Evolutionary conservation across 2,329 filamentous ascomycete genomes (phyloP), one percentile per base, ranked within the genome.

Genomic region (Penicillium sp.): DNA sequence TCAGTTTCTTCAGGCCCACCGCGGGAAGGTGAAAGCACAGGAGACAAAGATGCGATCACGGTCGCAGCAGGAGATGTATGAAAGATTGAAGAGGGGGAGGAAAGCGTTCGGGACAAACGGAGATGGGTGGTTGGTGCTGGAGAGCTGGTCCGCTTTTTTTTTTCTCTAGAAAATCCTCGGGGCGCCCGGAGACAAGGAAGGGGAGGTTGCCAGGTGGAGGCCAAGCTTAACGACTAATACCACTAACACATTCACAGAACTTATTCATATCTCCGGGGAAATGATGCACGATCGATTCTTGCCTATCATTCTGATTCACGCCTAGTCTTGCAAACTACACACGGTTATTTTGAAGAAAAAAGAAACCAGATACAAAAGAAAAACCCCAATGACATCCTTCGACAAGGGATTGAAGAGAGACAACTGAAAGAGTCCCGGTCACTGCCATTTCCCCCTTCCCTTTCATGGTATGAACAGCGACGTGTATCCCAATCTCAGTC

Each of bases 121-220:
- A 5, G 27, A 26, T 36, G 37, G 26, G 18, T 12, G n/a, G 29
- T 43, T 37, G 18, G 41, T 35, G 13, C 38, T 8, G 11, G 29
- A 32, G 29, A 9, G 37, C 33, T 40, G 12, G 24, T 28, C 42
- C 11, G 18, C 28, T 12, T 32, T 45, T 45, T 47, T 43, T 43
- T 43, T 48, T 43, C 33, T 18, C 18, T 18, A 18, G 18, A 18
- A 18, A 18, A 18, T 18, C 18, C 18, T 43, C 37, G 40, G 46
- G 32, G 32, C 32, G 32, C 41, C 46, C 46, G 47, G 43, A 45
- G 48, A 45, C 33, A 28, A 39, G 36, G 27, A 49, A 44, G 25
- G 44, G 39, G 49, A 36, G 41, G 39, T 41, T 27, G 39, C 18
- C 18, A 18, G 18, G 18, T 18, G 18, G 18, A 18, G 18, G 18